A percentile compares a stretch with the other conserved stretches of the same genome.
phyloP scores from a whole-genome alignment of 1,284 basidiomycete genomes.

The Exobasidium rhododendri region DNA sequence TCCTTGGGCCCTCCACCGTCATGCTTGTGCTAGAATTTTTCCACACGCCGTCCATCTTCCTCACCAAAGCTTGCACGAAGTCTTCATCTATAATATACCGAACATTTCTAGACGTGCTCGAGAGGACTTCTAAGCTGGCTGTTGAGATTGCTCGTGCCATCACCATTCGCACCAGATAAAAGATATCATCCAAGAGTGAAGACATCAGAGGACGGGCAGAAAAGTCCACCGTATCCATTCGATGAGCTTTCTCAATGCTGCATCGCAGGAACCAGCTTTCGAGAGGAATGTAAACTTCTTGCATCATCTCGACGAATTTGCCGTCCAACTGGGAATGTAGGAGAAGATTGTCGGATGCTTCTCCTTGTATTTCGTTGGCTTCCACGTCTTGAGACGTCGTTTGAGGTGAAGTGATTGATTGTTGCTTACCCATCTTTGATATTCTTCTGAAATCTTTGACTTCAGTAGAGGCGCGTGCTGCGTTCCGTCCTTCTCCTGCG shows the following conservation, averaged over 20 bases:
- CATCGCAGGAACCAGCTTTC: constrained; percentile 89
- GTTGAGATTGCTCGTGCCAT: constrained; percentile 44
- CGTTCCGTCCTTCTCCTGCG: not conserved
- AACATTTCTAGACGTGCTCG: constrained; percentile 26
- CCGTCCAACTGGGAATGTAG: constrained; percentile 63
- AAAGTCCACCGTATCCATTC: constrained; percentile 33
- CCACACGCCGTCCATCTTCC: constrained; percentile 47
- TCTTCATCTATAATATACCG: constrained; percentile 41
- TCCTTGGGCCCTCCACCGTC: constrained; percentile 50
- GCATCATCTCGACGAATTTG: constrained; percentile 59
- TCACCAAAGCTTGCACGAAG: constrained; percentile 44
- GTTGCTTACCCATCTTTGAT: not conserved
- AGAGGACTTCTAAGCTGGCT: constrained; percentile 27
- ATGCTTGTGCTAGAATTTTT: constrained; percentile 33
- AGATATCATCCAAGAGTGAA: constrained; percentile 51
- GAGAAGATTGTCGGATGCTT: not conserved
- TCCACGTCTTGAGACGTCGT: not conserved
- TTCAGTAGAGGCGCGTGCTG: not conserved
- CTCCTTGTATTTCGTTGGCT: not conserved
- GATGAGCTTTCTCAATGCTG: constrained; percentile 69
- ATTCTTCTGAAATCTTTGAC: constrained; percentile 1
- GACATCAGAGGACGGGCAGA: constrained; percentile 35
- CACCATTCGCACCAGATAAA: constrained; percentile 48
- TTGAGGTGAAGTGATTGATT: not conserved
- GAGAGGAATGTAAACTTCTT: constrained; percentile 76